Evolutionary conservation across 2,329 filamentous ascomycete genomes (phyloP).

Genomic region (Xylariaceae sp.): DNA sequence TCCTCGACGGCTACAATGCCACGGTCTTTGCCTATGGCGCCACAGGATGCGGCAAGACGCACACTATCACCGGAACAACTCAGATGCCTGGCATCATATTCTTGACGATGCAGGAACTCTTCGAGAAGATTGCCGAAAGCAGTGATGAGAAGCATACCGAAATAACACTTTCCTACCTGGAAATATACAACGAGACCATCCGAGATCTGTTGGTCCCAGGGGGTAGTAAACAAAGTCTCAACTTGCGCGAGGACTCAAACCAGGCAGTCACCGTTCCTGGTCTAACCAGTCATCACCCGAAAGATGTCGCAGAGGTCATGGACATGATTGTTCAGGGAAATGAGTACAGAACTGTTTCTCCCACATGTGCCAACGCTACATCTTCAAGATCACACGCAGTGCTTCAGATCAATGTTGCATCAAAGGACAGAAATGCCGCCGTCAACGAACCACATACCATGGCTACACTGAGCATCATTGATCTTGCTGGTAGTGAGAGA

Average conservation of each 20-base stretch:
- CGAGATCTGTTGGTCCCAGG: conserved; percentile 87
- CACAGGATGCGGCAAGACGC: conserved; percentile 96
- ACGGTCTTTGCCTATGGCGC: conserved; percentile 98
- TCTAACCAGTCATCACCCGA: conserved; percentile 84
- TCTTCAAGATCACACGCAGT: conserved; percentile 97
- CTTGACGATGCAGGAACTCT: conserved; percentile 97
- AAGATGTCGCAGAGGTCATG: conserved; percentile 95
- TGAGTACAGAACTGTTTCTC: conserved; percentile 90
- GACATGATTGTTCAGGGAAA: conserved; percentile 97
- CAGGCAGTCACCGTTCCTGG: conserved; percentile 88
- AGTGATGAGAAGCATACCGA: conserved; percentile 85
- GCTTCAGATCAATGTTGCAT: conserved; percentile 91
- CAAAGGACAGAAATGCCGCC: conserved; percentile 88
- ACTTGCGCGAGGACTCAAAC: conserved; percentile 91
- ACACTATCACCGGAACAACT: conserved; percentile 90
- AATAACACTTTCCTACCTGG: conserved; percentile 87
- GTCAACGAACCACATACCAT: conserved; percentile 95
- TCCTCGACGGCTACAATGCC: conserved; percentile 96
- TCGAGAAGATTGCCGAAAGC: conserved; percentile 88
- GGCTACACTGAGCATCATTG: conserved; percentile 97
- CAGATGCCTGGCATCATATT: conserved; percentile 98
- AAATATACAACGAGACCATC: conserved; percentile 99
- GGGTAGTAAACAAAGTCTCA: conserved; percentile 76
- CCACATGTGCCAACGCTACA: conserved; percentile 94
- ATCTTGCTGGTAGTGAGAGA: conserved; percentile 91